These are phyloP conservation scores for Knoxdaviesia capensis DNA, from an alignment of 2,329 filamentous ascomycete species.

Conservation along the genomic window DNA sequence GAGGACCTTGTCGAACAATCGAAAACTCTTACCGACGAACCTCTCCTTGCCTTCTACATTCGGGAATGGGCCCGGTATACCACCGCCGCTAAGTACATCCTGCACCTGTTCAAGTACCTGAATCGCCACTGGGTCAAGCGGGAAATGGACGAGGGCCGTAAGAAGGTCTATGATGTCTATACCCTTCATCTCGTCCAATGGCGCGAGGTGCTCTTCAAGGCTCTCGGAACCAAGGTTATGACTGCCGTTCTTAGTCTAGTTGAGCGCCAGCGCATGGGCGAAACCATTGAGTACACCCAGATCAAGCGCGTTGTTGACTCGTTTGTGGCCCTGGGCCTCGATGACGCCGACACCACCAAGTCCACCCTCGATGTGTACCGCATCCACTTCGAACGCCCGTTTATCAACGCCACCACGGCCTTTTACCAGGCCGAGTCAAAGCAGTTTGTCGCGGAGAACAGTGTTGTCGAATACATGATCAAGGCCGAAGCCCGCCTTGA, in stretches of 20 bases:
- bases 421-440: slow-evolving; percentile 91
- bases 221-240: slow-evolving; percentile 80
- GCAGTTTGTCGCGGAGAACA: slow-evolving; percentile 89
- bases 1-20: slow-evolving; percentile 50
- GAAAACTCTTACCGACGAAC: slow-evolving; percentile 69
- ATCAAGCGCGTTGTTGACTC: slow-evolving; percentile 96
- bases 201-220: slow-evolving; percentile 76
- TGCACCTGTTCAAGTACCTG: slow-evolving; percentile 88
- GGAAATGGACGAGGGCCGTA: slow-evolving; percentile 97
- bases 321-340: slow-evolving; percentile 83
- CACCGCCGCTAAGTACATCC: slow-evolving; percentile 87
- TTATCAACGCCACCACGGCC: slow-evolving; percentile 60
- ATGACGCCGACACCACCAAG: slow-evolving; percentile 82
- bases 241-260: slow-evolving; percentile 83
- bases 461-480: slow-evolving; percentile 98
- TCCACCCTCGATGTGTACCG: slow-evolving; percentile 91
- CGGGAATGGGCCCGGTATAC: slow-evolving; percentile 94
- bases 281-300: slow-evolving; percentile 92
- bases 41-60: slow-evolving; percentile 82
- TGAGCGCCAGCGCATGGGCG: slow-evolving; percentile 90
- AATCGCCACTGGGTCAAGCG: slow-evolving; percentile 98
- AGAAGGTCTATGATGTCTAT: slow-evolving; percentile 95
- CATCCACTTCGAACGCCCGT: slow-evolving; percentile 79
- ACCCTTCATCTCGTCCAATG: slow-evolving; percentile 90
- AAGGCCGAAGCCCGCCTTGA: slow-evolving; percentile 80